A percentile compares a stretch with the other conserved stretches of the same genome.
Evolutionary conservation across 2,329 filamentous ascomycete genomes (phyloP).

Genomic region (Trichoderma guizhouense): DNA sequence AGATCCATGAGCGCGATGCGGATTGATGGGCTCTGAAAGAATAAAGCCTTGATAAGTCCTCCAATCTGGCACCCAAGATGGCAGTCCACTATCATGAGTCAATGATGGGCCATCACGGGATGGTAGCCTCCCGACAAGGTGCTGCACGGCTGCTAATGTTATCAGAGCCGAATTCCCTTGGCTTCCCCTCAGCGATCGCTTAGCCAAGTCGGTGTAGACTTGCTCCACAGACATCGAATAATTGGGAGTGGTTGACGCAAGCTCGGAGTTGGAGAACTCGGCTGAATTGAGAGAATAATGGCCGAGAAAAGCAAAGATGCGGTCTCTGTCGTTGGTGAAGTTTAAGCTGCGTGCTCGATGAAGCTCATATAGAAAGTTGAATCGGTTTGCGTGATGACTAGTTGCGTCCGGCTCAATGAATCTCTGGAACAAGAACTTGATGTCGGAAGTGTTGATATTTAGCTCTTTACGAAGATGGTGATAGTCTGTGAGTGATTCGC

Average conservation of each 20-base stretch:
- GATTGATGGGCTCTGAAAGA: neutral
- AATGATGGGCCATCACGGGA: neutral
- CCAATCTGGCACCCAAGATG: neutral
- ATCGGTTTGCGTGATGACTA: neutral
- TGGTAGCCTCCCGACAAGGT: neutral
- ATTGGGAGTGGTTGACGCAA: neutral
- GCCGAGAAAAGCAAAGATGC: neutral
- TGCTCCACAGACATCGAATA: neutral
- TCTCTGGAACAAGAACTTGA: neutral
- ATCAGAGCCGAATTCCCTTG: neutral
- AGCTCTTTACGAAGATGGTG: neutral
- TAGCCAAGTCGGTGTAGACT: neutral
- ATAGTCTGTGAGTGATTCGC: neutral
- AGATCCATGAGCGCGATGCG: neutral
- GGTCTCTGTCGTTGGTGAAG: neutral
- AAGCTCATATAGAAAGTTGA: neutral
- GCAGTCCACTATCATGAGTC: neutral
- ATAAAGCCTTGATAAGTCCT: neutral
- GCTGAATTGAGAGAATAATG: neutral
- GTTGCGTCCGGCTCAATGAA: neutral
- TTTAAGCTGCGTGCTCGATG: neutral
- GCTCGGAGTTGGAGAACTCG: neutral
- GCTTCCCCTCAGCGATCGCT: neutral
- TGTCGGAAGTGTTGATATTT: neutral
- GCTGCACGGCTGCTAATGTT: neutral